phyloP scores from a whole-genome alignment of 2,329 filamentous ascomycete species.

The Pseudogymnoascus sp. region DNA sequence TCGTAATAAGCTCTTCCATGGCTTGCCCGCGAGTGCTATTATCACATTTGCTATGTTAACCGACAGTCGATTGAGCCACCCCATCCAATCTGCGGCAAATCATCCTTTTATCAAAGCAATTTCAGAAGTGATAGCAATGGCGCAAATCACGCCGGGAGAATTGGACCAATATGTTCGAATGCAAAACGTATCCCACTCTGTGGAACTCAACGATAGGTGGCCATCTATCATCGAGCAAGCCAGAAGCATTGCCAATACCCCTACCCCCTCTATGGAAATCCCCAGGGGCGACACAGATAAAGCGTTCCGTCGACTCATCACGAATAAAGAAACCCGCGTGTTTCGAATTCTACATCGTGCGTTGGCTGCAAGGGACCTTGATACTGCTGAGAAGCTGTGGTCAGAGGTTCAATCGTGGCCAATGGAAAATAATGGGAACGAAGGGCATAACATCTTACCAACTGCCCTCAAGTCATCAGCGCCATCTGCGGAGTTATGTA shows the following conservation, averaged over 20 bases:
- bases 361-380: constrained; percentile 20
- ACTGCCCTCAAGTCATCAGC: constrained; percentile 12
- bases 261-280: not conserved
- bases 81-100: not conserved
- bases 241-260: not conserved
- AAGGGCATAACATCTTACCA: not conserved
- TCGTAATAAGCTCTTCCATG: constrained; percentile 12
- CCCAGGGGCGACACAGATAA: not conserved
- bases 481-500: constrained; percentile 32
- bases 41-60: constrained; percentile 24
- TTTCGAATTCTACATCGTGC: constrained; percentile 21
- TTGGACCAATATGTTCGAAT: constrained; percentile 6
- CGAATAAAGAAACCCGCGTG: constrained; percentile 9
- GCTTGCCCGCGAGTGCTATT: constrained; percentile 23
- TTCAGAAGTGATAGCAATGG: constrained; percentile 3
- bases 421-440: constrained; percentile 10
- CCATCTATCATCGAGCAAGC: constrained; percentile 7
- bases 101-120: constrained; percentile 9
- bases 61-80: not conserved
- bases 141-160: not conserved
- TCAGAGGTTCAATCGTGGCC: constrained; percentile 23
- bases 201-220: not conserved
- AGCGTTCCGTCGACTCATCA: constrained; percentile 7
- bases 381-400: constrained; percentile 24
- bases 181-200: not conserved